These are phyloP conservation scores for Scleroderma citrinum DNA, from an alignment of 768 basidiomycete species.

Conservation along the genomic window DNA sequence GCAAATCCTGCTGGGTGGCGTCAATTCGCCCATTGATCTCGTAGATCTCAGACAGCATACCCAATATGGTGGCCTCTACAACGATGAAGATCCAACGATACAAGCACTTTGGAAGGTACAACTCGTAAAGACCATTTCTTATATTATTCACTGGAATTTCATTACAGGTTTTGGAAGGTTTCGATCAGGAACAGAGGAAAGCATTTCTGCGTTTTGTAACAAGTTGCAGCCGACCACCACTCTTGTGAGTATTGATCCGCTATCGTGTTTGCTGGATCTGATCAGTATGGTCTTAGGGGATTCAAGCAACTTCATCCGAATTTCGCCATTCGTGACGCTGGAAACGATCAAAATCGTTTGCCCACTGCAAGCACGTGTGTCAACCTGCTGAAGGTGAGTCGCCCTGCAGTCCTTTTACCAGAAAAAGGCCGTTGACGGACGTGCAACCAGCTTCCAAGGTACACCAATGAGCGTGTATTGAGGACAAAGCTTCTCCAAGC, in stretches of 20 bases:
- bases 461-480: constrained; percentile 57
- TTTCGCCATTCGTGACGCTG: constrained; percentile 83
- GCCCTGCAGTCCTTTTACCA: neutral
- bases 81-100: constrained; percentile 66
- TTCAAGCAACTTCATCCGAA: constrained; percentile 85
- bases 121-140: neutral
- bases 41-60: constrained; percentile 75
- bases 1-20: constrained; percentile 86
- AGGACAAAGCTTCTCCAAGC: constrained; percentile 78
- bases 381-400: constrained; percentile 77
- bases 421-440: neutral
- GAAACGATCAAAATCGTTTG: constrained; percentile 62
- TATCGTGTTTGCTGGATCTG: neutral
- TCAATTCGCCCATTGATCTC: constrained; percentile 78
- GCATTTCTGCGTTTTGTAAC: constrained; percentile 87
- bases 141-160: neutral
- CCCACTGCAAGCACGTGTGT: constrained; percentile 85
- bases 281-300: constrained; percentile 41
- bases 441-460: constrained; percentile 58
- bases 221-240: constrained; percentile 82
- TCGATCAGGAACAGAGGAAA: constrained; percentile 75
- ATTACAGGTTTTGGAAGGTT: constrained; percentile 63
- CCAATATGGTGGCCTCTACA: constrained; percentile 76
- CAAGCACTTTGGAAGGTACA: constrained; percentile 77
- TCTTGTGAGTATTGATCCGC: constrained; percentile 51